These are phyloP conservation scores for Fusarium sp. DNA, from an alignment of 2,329 filamentous ascomycete genomes.

Conservation along the genomic window DNA sequence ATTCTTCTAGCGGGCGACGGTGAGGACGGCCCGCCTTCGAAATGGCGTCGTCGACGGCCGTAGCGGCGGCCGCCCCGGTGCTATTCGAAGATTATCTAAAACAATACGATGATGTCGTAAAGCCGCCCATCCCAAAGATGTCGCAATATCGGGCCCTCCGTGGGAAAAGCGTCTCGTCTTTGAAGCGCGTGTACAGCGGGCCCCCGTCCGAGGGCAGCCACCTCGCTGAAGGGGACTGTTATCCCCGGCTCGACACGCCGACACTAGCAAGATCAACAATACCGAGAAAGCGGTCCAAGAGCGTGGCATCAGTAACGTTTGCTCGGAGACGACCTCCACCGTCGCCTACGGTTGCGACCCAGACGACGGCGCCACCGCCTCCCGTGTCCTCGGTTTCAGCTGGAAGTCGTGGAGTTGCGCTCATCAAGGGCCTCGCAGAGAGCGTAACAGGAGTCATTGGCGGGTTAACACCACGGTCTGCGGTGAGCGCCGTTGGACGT, in stretches of 20 bases:
- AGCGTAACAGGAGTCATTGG: slow-evolving; percentile 42
- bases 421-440: slow-evolving; percentile 35
- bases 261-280: slow-evolving; percentile 28
- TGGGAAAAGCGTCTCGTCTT: slow-evolving; percentile 55
- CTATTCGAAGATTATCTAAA: slow-evolving; percentile 37
- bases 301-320: slow-evolving; percentile 37
- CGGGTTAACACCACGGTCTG: slow-evolving; percentile 40
- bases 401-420: slow-evolving; percentile 36
- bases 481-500: slow-evolving; percentile 32
- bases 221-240: slow-evolving; percentile 40
- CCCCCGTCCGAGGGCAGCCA: slow-evolving; percentile 26
- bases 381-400: slow-evolving; percentile 37
- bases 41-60: slow-evolving; percentile 34
- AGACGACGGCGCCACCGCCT: slow-evolving; percentile 23
- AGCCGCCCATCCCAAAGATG: slow-evolving; percentile 39
- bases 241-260: slow-evolving; percentile 46
- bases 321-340: slow-evolving; percentile 19
- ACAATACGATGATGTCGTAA: slow-evolving; percentile 25
- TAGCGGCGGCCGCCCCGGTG: slow-evolving; percentile 23
- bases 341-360: slow-evolving; percentile 2
- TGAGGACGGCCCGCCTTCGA: slow-evolving; percentile 9
- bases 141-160: slow-evolving; percentile 55
- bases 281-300: slow-evolving; percentile 44
- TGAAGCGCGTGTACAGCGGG: slow-evolving; percentile 43
- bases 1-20: slow-evolving; percentile 26